A percentile compares a stretch with the other conserved stretches of the same genome.
phyloP scores from a whole-genome alignment of 2,329 filamentous ascomycete species.

The Hypoxylon sp. region DNA sequence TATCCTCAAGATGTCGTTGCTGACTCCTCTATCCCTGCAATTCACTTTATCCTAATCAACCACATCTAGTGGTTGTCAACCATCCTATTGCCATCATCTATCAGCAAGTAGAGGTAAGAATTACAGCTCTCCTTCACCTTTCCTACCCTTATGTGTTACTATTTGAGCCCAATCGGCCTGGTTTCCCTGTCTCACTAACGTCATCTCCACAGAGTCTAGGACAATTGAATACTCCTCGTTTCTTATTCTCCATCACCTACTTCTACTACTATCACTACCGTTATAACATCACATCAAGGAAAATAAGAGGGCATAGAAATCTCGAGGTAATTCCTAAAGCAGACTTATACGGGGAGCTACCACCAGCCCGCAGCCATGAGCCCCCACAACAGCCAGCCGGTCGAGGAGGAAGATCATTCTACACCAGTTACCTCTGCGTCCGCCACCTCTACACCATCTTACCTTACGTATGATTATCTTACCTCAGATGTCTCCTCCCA shows the following conservation, averaged over 20 bases:
- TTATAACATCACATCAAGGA: neutral
- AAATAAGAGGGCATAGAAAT: neutral
- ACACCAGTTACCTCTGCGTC: neutral
- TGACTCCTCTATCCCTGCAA: neutral
- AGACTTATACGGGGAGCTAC: neutral
- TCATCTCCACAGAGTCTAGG: too few relatives aligned
- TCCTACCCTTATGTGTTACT: neutral
- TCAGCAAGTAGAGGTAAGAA: too few relatives aligned
- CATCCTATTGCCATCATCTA: too few relatives aligned
- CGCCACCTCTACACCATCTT: too few relatives aligned
- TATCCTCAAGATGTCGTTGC: too few relatives aligned
- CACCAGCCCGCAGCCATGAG: neutral
- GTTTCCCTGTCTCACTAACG: too few relatives aligned
- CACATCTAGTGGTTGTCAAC: too few relatives aligned
- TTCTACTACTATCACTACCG: neutral
- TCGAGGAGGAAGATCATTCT: neutral
- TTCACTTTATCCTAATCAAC: too few relatives aligned
- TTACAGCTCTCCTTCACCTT: too few relatives aligned
- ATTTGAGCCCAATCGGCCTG: neutral
- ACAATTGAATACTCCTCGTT: neutral
- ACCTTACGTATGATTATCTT: too few relatives aligned
- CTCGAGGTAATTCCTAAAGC: neutral
- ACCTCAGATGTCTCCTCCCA: neutral
- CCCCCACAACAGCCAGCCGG: neutral
- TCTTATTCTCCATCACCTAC: neutral